Base-by-base conservation (phyloP, 2,329 filamentous ascomycete species). In the Aspergillus unguis region DNA sequence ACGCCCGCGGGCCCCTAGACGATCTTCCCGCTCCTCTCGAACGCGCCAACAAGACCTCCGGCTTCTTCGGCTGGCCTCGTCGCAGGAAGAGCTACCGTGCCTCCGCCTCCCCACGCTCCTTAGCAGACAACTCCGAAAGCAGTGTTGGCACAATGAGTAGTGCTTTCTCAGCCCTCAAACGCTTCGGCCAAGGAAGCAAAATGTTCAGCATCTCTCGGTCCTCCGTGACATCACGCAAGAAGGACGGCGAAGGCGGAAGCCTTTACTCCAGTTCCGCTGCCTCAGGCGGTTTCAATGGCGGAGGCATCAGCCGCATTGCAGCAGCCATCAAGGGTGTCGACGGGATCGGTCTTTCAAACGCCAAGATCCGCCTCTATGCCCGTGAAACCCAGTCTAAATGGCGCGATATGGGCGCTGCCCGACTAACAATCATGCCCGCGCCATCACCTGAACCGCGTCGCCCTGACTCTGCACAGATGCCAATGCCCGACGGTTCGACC, bases 391-490 rank as follows among this genome's bases (percentile, higher is more conserved):
- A 83, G 9, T 84, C 84, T 45, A 92, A 92, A 68, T 99, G 94
- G 94, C 85, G 90, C 56, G 92, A 97, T 67, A 85, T 92, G 75
- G 92, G 94, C 58, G 85, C 89, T 61, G 95, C 91, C 55, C 80
- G 85, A 35, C 76, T 99, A 54, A 90, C 88, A 11, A 90, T 99
- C 63, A 85, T 91, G 67, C 83, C 86, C 79, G 47, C 81, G 73
- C 33, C 69, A 3, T 40, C 44, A 29, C 35, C 68, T 1, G 64
- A 64, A 8, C 44, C 66, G 32, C 65, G 69, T 17, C 64, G 60
- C 7, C 66, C 69, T 1, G 62, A 65, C 7, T 70, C 68, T 10
- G 62, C 70, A 23, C 82, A 82, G 2, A 26, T 32, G 17, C 17
- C 17, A 6, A 17, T 33, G 26, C 17, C 37, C 2, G 47, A 49